Evolutionary conservation across 139 green algal species (phyloP), one percentile per base, ranked within the genome.

Genomic region (Coccomyxa sp.): DNA sequence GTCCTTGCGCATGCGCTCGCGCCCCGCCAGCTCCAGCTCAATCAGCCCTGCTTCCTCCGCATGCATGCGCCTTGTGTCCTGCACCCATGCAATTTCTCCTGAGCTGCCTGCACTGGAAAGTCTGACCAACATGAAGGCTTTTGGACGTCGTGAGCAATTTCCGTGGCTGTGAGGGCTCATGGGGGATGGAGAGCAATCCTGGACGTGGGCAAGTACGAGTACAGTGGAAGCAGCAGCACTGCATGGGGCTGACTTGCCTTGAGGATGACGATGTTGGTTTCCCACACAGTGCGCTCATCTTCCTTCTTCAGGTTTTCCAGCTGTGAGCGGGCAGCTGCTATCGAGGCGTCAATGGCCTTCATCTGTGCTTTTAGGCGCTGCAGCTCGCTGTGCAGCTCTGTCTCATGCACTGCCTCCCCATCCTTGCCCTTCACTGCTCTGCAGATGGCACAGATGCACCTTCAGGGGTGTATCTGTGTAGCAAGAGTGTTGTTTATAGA

Each of bases 11-110:
- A 68, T 64, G 16, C 86, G 80, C 41, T 86, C 80, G 33, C 85
- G 55, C 9, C 82, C 84, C 55, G 83, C n/a, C 38, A 88, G 70
- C 41, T 91, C 87, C 33, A 88, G 77, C 58, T 88, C 85, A 22
- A 90, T 82, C n/a, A 79, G 8, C 68, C 84, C 88, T 41, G 86
- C 82, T 72, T 91, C 87, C 9, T 87, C 74, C 33, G 70, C 75
- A 39, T 86, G 87, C 85, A 90, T 86, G 0, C 87, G 80, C 68
- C 73, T 50, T 6, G 87, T 91, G 82, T 91, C 86, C 85, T 90
- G 79, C 31, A 38, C 41, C 40, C 39, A 36, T 41, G 24, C 50
- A 8, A 22, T n/a, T 38, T 18, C 31, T 35, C 22, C 29, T 75
- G 8, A 34, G 0, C 9, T 34, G 35, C 1, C 10, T 29, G 24